A percentile compares a stretch with the other conserved stretches of the same genome.
Evolutionary conservation across 1,139 yeast species (phyloP).

Genomic region (Yamadazyma spencermartinsiae): DNA sequence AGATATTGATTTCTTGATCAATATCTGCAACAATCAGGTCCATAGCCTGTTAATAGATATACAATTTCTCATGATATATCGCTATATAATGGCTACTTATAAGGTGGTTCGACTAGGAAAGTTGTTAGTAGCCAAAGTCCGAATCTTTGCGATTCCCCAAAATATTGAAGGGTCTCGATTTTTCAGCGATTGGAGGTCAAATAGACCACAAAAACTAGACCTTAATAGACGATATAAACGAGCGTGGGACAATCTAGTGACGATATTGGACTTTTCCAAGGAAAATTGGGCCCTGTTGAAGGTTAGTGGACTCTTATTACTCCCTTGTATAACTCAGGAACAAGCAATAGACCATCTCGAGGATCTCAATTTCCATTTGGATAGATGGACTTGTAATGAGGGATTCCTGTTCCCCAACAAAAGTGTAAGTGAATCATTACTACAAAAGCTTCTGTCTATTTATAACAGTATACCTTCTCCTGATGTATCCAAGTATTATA

Average conservation of each 20-base stretch:
- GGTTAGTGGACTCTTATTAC: slow-evolving; percentile 9
- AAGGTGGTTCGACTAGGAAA: slow-evolving; percentile 17
- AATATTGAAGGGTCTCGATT: slow-evolving; percentile 42
- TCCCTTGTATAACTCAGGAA: slow-evolving; percentile 8
- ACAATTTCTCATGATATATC: slow-evolving; percentile 37
- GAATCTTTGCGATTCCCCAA: slow-evolving; percentile 51
- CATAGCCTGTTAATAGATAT: slow-evolving; percentile 32
- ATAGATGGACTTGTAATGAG: slow-evolving; percentile 28
- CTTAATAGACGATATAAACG: slow-evolving; percentile 28
- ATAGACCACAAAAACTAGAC: slow-evolving; percentile 16
- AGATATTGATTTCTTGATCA: slow-evolving; percentile 31
- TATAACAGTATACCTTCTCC: slow-evolving; percentile 47
- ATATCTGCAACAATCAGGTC: slow-evolving; percentile 13
- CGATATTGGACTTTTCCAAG: slow-evolving; percentile 33
- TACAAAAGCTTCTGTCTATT: slow-evolving; percentile 27
- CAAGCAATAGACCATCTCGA: background rate
- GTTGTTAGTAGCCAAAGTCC: slow-evolving; percentile 28
- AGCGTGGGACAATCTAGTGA: slow-evolving; percentile 30
- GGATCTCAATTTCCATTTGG: slow-evolving; percentile 27
- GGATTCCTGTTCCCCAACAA: slow-evolving; percentile 7
- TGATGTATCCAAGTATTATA: slow-evolving; percentile 21
- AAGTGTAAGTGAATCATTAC: slow-evolving; percentile 12
- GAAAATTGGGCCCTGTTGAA: slow-evolving; percentile 13
- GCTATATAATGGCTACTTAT: slow-evolving; percentile 48
- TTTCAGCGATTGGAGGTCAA: slow-evolving; percentile 32